A percentile compares a stretch with the other conserved stretches of the same genome.
Evolutionary conservation across 305 asterid species (phyloP).

Genomic region (Rubia tinctorum): DNA sequence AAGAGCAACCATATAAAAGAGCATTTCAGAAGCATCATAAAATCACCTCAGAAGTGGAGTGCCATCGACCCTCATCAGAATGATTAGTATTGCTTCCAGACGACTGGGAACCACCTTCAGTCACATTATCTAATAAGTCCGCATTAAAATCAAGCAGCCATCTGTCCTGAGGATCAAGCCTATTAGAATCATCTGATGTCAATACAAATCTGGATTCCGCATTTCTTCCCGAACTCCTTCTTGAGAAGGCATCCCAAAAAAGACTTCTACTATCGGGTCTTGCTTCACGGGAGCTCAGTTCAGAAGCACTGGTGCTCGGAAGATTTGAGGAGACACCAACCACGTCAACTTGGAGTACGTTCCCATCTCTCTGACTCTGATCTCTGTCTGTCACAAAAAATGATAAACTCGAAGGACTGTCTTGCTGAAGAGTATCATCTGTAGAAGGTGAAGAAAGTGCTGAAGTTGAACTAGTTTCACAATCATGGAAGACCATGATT

Average conservation of each 20-base stretch:
- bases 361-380: conserved; percentile 42
- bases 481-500: conserved; percentile 44
- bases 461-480: conserved; percentile 49
- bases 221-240: conserved; percentile 63
- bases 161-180: conserved; percentile 50
- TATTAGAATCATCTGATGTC: conserved; percentile 50
- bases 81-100: conserved; percentile 38
- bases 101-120: conserved; percentile 49
- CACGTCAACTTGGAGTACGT: conserved; percentile 53
- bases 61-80: conserved; percentile 49
- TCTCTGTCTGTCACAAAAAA: conserved; percentile 59
- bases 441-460: conserved; percentile 44
- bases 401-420: conserved; percentile 45
- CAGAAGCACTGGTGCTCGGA: conserved; percentile 49
- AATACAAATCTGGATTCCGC: conserved; percentile 42
- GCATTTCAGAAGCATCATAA: conserved; percentile 3
- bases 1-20: not conserved
- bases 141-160: conserved; percentile 60
- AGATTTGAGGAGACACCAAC: conserved; percentile 46
- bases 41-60: conserved; percentile 79
- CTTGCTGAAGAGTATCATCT: conserved; percentile 36
- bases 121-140: conserved; percentile 46
- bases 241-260: conserved; percentile 85
- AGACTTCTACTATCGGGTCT: conserved; percentile 78
- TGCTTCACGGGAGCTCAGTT: conserved; percentile 46